Evolutionary conservation across 768 basidiomycete species (phyloP).

Genomic region (Daedaleopsis nitida): DNA sequence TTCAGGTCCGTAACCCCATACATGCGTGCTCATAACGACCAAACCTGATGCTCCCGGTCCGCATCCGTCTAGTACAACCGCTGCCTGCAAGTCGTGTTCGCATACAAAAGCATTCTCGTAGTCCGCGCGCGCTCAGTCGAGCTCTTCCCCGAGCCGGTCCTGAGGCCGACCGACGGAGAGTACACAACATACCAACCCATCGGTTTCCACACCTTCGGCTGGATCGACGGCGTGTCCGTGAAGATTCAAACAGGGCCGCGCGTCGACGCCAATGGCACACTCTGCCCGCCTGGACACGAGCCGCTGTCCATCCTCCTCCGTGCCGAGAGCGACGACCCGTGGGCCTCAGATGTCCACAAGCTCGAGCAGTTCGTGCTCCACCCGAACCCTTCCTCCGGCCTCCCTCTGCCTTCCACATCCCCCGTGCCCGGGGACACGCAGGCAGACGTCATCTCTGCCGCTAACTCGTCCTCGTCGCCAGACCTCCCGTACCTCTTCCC

Average conservation of each 20-base stretch:
- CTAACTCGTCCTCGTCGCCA: not conserved
- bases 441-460: not conserved
- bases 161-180: slow-evolving; percentile 27
- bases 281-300: slow-evolving; percentile 6
- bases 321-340: slow-evolving; percentile 61
- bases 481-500: slow-evolving; percentile 49
- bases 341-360: slow-evolving; percentile 49
- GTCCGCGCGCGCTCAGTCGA: slow-evolving; percentile 60
- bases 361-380: slow-evolving; percentile 56
- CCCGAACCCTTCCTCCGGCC: slow-evolving; percentile 35
- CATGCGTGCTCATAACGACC: not conserved
- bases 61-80: slow-evolving; percentile 42
- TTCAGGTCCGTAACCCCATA: slow-evolving; percentile 27
- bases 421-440: not conserved
- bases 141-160: slow-evolving; percentile 51
- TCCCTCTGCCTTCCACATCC: no score
- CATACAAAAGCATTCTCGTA: slow-evolving; percentile 50
- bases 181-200: slow-evolving; percentile 37
- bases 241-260: slow-evolving; percentile 17
- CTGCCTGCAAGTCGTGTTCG: slow-evolving; percentile 55
- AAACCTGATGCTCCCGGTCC: not conserved
- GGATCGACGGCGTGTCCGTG: slow-evolving; percentile 63
- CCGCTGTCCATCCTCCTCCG: slow-evolving; percentile 56
- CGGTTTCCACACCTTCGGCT: slow-evolving; percentile 59
- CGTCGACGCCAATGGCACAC: not conserved